A percentile compares a stretch with the other conserved stretches of the same genome.
Evolutionary conservation across 2,329 filamentous ascomycete genomes (phyloP).

Genomic region (Beauveria australis): DNA sequence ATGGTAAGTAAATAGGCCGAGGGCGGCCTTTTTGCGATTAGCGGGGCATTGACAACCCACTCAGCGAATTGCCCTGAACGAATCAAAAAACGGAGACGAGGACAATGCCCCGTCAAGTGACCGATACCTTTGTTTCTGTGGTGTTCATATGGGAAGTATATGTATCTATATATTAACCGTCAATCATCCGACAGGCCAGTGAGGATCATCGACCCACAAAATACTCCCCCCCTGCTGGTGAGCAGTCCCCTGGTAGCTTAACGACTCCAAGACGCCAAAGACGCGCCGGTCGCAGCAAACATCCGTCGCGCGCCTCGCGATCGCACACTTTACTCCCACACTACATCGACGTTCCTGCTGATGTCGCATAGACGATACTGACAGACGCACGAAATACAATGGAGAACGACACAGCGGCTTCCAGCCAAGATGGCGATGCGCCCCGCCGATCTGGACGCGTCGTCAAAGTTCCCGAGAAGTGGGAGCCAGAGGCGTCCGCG

Average conservation of each 20-base stretch:
- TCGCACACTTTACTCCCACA: conserved; percentile 15
- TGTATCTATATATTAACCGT: neutral
- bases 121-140: neutral
- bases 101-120: neutral
- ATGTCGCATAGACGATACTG: conserved; percentile 12
- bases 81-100: neutral
- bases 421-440: conserved; percentile 42
- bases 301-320: conserved; percentile 17
- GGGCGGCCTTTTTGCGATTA: too few relatives aligned
- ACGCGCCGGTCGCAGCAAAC: conserved; percentile 23
- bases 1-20: too few relatives aligned
- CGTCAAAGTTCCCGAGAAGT: conserved; percentile 52
- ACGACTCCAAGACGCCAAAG: conserved; percentile 12
- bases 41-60: neutral
- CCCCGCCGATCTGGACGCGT: conserved; percentile 64
- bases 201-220: neutral
- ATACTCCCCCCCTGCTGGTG: neutral
- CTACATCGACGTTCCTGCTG: conserved; percentile 10
- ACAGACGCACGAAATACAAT: conserved; percentile 29
- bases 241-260: conserved; percentile 6
- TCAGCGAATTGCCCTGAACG: neutral
- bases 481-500: conserved; percentile 39
- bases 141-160: neutral
- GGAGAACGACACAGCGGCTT: conserved; percentile 47
- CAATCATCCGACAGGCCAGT: neutral